A percentile compares a stretch with the other conserved stretches of the same genome.
Conservation (phyloP, 2,329 filamentous ascomycete species). For the Talaromyces sp. region DNA sequence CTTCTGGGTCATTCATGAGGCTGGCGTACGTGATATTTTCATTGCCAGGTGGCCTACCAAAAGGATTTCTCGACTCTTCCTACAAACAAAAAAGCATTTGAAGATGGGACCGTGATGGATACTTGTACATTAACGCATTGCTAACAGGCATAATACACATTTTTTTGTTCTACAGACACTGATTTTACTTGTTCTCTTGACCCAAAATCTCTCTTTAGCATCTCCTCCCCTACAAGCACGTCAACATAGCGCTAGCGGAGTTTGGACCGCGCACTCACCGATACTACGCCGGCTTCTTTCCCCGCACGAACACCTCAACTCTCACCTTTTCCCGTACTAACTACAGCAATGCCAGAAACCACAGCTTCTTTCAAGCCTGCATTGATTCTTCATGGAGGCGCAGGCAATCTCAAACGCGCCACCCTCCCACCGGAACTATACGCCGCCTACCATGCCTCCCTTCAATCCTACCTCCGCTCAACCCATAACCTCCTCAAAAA, state of each 20-base stretch:
- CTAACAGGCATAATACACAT: slow-evolving; percentile 35
- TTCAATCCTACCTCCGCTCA: slow-evolving; percentile 62
- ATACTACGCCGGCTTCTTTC: slow-evolving; percentile 10
- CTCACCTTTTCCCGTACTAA: not conserved
- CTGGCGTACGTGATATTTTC: slow-evolving; percentile 22
- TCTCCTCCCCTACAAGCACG: not conserved
- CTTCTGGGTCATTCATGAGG: slow-evolving; percentile 30
- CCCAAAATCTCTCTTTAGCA: not conserved
- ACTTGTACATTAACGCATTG: slow-evolving; percentile 40
- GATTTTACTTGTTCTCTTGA: not conserved
- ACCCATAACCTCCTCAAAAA: slow-evolving; percentile 45
- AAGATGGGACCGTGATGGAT: slow-evolving; percentile 21
- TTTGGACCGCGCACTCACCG: not conserved
- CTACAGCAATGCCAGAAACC: slow-evolving; percentile 4
- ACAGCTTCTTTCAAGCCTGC: slow-evolving; percentile 52
- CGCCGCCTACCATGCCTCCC: slow-evolving; percentile 59
- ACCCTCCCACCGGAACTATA: slow-evolving; percentile 63
- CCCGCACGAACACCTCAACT: slow-evolving; percentile 11
- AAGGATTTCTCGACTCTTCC: slow-evolving; percentile 21
- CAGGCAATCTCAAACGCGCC: slow-evolving; percentile 67
- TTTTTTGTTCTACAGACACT: slow-evolving; percentile 14
- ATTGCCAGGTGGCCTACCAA: slow-evolving; percentile 10
- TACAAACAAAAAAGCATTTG: slow-evolving; percentile 22
- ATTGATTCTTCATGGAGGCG: slow-evolving; percentile 72
- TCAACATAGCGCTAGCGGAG: not conserved